Evolutionary conservation across 2,329 filamentous ascomycete species (phyloP).

Genomic region (Monosporascus sp.): DNA sequence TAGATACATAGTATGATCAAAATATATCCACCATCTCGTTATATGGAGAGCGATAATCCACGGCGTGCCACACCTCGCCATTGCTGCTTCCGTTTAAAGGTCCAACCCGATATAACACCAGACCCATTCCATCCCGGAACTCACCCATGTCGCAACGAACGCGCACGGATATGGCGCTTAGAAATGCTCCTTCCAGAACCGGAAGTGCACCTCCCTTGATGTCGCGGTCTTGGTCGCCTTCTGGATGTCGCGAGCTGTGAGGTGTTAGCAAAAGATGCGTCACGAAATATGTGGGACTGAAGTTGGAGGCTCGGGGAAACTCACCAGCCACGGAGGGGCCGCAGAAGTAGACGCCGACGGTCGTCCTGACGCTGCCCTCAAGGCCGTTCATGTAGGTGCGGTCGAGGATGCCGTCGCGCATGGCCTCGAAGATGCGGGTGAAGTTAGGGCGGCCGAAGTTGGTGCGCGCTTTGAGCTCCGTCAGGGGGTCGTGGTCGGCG

Average conservation of each 20-base stretch:
- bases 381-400: conserved; percentile 80
- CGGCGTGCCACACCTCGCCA: no score
- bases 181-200: conserved; percentile 98
- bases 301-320: conserved; percentile 18
- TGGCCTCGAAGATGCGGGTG: conserved; percentile 67
- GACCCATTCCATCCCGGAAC: no score
- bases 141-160: not conserved
- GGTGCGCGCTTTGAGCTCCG: conserved; percentile 81
- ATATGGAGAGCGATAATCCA: no score
- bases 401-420: conserved; percentile 84
- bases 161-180: conserved; percentile 30
- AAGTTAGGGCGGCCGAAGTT: conserved; percentile 97
- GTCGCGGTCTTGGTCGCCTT: conserved; percentile 70
- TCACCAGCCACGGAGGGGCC: conserved; percentile 69
- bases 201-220: conserved; percentile 78
- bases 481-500: conserved; percentile 80
- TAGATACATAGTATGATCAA: no score
- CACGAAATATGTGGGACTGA: not conserved
- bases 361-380: conserved; percentile 70
- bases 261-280: conserved; percentile 28
- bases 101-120: no score
- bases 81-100: no score
- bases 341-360: conserved; percentile 97
- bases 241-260: conserved; percentile 74
- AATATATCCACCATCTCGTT: no score